A percentile compares a stretch with the other conserved stretches of the same genome.
These are phyloP conservation scores for Penicillium crustosum DNA, from an alignment of 2,329 filamentous ascomycete species.

Conservation along the genomic window DNA sequence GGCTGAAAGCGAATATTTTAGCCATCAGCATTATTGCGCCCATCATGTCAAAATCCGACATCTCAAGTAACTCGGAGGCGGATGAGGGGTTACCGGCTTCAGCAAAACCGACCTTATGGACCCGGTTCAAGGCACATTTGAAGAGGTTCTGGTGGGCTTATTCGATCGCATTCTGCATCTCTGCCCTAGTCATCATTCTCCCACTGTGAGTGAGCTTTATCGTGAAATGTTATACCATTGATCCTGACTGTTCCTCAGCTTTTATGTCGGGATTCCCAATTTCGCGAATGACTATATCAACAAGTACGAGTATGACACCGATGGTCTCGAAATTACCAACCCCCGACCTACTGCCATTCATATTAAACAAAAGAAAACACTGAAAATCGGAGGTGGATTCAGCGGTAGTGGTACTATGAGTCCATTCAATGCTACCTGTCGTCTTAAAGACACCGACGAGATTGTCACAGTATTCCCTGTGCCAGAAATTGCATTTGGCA, in stretches of 20 bases:
- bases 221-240: not conserved
- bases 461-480: constrained; percentile 23
- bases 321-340: constrained; percentile 26
- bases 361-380: constrained; percentile 20
- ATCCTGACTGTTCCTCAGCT: constrained; percentile 10
- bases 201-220: constrained; percentile 24
- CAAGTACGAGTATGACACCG: constrained; percentile 22
- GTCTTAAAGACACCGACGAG: constrained; percentile 11
- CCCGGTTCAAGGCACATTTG: constrained; percentile 26
- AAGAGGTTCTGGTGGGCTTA: constrained; percentile 32
- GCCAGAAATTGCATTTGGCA: constrained; percentile 18
- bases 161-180: constrained; percentile 19
- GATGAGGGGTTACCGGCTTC: constrained; percentile 1
- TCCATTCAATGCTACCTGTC: constrained; percentile 25
- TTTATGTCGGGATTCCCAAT: constrained; percentile 28
- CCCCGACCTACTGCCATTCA: constrained; percentile 26
- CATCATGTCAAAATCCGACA: constrained; percentile 23
- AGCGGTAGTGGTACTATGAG: constrained; percentile 25
- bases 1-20: not conserved
- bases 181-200: constrained; percentile 24
- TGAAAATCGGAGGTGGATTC: constrained; percentile 21
- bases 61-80: constrained; percentile 12
- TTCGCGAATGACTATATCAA: constrained; percentile 29
- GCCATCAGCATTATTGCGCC: not conserved
- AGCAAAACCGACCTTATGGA: constrained; percentile 18